Evolutionary conservation across 108 stramenopile species (phyloP).

Genomic region (Nitzschia sp.): DNA sequence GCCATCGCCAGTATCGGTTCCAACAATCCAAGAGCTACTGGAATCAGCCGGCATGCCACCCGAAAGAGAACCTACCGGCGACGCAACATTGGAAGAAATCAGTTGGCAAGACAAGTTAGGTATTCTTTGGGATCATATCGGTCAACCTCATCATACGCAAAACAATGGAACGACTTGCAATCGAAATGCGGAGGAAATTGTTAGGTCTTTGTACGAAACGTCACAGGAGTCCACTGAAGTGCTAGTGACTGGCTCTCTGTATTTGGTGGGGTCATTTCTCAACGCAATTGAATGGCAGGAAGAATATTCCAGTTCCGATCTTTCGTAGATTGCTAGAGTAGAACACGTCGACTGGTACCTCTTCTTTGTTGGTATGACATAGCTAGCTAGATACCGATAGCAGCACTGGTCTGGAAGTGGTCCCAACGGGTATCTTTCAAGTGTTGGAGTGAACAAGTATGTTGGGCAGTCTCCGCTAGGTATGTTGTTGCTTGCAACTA

Average conservation of each 20-base stretch:
- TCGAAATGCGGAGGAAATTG: conserved; percentile 11
- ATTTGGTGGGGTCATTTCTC: conserved; percentile 66
- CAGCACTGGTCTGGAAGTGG: no score
- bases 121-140: conserved; percentile 38
- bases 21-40: conserved; percentile 48
- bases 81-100: not conserved
- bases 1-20: conserved; percentile 61
- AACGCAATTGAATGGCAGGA: conserved; percentile 29
- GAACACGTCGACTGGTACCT: not conserved
- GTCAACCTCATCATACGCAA: conserved; percentile 7
- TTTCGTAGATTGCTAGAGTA: not conserved
- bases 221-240: conserved; percentile 38
- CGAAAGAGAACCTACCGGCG: no score
- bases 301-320: conserved; percentile 13
- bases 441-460: no score
- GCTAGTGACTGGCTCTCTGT: conserved; percentile 76
- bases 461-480: no score
- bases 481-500: no score
- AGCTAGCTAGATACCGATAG: no score
- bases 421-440: no score
- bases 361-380: no score
- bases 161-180: conserved; percentile 22
- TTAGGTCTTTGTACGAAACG: conserved; percentile 4
- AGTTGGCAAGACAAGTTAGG: conserved; percentile 62
- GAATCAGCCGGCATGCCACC: conserved; percentile 24